These are phyloP conservation scores for Penicillium sp. DNA, from an alignment of 2,329 filamentous ascomycete genomes.

Conservation along the genomic window DNA sequence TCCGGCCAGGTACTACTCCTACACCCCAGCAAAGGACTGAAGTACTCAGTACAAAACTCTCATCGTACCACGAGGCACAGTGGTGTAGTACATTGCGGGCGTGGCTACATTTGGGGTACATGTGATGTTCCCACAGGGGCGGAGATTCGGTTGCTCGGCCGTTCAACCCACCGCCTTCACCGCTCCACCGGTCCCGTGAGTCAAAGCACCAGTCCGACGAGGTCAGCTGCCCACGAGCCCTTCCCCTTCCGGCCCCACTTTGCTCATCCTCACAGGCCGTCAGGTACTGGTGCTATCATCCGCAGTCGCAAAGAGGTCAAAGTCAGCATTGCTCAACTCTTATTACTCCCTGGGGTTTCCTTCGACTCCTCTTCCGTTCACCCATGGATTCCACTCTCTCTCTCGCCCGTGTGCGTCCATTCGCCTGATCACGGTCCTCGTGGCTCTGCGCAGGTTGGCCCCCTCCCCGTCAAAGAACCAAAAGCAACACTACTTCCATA, in stretches of 20 bases:
- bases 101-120: no score
- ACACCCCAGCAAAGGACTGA: no score
- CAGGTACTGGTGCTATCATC: constrained; percentile 7
- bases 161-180: not conserved
- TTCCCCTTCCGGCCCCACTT: not conserved
- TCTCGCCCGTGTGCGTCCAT: constrained; percentile 16
- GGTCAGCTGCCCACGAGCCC: not conserved
- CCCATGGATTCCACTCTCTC: constrained; percentile 14
- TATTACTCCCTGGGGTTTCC: not conserved
- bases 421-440: constrained; percentile 18
- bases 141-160: no score
- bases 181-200: not conserved
- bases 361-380: not conserved
- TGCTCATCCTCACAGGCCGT: not conserved
- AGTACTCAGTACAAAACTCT: no score
- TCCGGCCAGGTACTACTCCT: no score
- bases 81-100: no score
- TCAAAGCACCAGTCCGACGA: no score
- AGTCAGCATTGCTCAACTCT: no score
- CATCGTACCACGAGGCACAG: no score
- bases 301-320: no score
- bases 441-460: constrained; percentile 15
- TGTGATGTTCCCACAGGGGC: not conserved
- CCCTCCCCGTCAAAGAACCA: not conserved
- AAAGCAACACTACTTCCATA: not conserved